Percentiles rank a stretch among this genome's conserved stretches.
phyloP scores from a whole-genome alignment of 148 eudicot species.

The Dianthus caryophyllus region DNA sequence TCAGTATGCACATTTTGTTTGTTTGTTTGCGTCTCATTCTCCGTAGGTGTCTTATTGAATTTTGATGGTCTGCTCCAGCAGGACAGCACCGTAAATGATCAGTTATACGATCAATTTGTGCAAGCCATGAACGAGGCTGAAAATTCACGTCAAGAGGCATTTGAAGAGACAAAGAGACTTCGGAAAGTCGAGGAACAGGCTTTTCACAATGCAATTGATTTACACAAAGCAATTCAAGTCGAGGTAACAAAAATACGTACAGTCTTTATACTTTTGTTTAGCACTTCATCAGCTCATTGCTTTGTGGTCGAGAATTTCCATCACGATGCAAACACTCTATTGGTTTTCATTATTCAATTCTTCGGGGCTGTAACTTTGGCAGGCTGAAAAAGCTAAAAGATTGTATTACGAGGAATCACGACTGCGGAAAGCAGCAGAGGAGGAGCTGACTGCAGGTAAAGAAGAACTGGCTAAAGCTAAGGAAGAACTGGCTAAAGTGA shows the following conservation, averaged over 20 bases:
- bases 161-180: conserved; percentile 53
- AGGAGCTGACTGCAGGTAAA: conserved; percentile 12
- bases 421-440: conserved; percentile 36
- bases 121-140: conserved; percentile 56
- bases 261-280: background rate
- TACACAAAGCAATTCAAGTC: no score
- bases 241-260: conserved; percentile 34
- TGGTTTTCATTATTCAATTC: background rate
- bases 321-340: background rate
- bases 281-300: no score
- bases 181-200: conserved; percentile 58
- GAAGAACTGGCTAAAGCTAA: no score
- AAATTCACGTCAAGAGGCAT: conserved; percentile 45
- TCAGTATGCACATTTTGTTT: no score
- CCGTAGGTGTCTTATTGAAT: no score
- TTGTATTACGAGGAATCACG: conserved; percentile 45
- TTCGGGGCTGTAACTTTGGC: conserved; percentile 9
- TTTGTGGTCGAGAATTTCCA: background rate
- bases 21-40: no score
- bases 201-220: conserved; percentile 42
- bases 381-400: conserved; percentile 47
- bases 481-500: no score
- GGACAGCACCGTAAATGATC: conserved; percentile 39
- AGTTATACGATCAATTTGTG: conserved; percentile 52
- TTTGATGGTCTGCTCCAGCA: conserved; percentile 22